Conservation (phyloP, 2,329 filamentous ascomycete genomes). For the Colletotrichum incanum region DNA sequence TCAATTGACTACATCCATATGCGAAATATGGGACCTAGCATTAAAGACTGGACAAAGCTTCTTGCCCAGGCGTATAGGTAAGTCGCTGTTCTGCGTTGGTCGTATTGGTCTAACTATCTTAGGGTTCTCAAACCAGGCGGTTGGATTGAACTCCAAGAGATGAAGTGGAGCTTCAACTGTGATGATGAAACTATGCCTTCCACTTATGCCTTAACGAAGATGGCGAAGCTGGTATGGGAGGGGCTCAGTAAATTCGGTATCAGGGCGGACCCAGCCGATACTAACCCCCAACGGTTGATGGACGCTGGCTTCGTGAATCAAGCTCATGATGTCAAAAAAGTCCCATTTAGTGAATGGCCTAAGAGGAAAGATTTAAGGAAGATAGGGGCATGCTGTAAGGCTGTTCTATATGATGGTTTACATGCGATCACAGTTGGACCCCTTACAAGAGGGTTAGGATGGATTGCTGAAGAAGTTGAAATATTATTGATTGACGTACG, state of each 20-base stretch:
- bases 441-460: conserved; percentile 52
- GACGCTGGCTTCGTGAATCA: conserved; percentile 66
- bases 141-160: conserved; percentile 61
- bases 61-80: conserved; percentile 60
- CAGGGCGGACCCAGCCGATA: conserved; percentile 64
- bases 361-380: conserved; percentile 64
- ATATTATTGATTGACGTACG: conserved; percentile 53
- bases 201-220: conserved; percentile 47
- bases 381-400: conserved; percentile 7
- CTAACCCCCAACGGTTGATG: conserved; percentile 61
- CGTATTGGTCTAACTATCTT: not conserved
- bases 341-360: conserved; percentile 68
- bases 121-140: conserved; percentile 59
- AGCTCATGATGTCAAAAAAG: conserved; percentile 55
- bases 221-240: conserved; percentile 61
- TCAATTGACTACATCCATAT: conserved; percentile 63
- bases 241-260: conserved; percentile 68
- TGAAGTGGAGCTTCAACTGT: conserved; percentile 55
- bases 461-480: conserved; percentile 53
- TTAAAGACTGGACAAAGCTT: conserved; percentile 57
- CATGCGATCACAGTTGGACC: conserved; percentile 55
- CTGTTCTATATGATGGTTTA: conserved; percentile 49
- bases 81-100: not conserved
- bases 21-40: conserved; percentile 55
- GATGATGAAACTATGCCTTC: conserved; percentile 58